These are phyloP conservation scores for Scheffersomyces amazonensis DNA, from an alignment of 805 yeast species.

Conservation along the genomic window DNA sequence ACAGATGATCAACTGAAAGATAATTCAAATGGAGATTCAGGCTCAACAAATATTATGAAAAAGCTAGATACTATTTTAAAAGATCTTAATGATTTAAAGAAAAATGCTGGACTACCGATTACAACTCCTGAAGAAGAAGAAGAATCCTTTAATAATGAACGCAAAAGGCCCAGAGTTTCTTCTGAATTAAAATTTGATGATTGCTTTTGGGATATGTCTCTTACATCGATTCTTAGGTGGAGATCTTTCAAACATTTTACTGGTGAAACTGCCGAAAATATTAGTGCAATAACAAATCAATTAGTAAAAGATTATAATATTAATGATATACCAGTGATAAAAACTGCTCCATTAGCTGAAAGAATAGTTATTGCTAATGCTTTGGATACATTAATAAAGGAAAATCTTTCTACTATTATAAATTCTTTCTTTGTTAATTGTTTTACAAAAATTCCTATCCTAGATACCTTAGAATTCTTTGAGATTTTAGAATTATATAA, in stretches of 20 bases:
- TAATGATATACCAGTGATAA: not conserved
- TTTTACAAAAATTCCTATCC: conserved; percentile 30
- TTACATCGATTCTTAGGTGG: conserved; percentile 29
- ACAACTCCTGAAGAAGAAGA: not conserved
- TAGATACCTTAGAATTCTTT: conserved; percentile 25
- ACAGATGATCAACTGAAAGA: conserved; percentile 22
- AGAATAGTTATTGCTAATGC: conserved; percentile 8
- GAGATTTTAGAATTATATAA: conserved; percentile 27
- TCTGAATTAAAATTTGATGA: conserved; percentile 9
- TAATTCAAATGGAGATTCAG: conserved; percentile 19
- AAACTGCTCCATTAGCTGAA: conserved; percentile 9
- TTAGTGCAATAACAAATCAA: conserved; percentile 5
- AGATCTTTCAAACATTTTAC: conserved; percentile 14
- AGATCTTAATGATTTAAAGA: conserved; percentile 18
- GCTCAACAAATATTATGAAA: conserved; percentile 20
- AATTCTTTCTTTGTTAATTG: conserved; percentile 29
- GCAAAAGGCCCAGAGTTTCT: no score
- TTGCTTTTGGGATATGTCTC: conserved; percentile 33
- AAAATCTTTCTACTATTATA: conserved; percentile 14
- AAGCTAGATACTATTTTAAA: conserved; percentile 28
- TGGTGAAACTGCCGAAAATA: conserved; percentile 9
- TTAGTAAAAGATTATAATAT: conserved; percentile 13
- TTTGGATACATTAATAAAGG: conserved; percentile 17
- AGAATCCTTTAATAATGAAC: not conserved
- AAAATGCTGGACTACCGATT: not conserved